A percentile compares a stretch with the other conserved stretches of the same genome.
Conservation (phyloP, 2,329 filamentous ascomycete species). For the Neofusicoccum laricinum region DNA sequence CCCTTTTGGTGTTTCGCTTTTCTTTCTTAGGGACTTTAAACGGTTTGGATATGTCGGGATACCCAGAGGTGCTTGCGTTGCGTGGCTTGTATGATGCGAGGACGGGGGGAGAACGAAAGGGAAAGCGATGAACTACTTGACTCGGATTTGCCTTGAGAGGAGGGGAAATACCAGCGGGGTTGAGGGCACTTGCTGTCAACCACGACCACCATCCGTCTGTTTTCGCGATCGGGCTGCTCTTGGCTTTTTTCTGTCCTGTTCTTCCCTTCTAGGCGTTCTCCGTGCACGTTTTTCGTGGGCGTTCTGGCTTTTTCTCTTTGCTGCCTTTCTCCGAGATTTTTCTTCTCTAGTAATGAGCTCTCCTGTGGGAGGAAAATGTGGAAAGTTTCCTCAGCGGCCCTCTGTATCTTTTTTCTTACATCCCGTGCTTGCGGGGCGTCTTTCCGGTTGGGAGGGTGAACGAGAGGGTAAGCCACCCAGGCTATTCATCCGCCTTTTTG, state of each 20-base stretch:
- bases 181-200: background rate
- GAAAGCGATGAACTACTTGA: constrained; percentile 10
- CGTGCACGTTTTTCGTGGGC: constrained; percentile 1
- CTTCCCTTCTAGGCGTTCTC: background rate
- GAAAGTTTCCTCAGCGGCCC: background rate
- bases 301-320: background rate
- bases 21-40: constrained; percentile 16
- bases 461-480: background rate
- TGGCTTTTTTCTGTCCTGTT: background rate
- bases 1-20: constrained; percentile 15
- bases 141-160: constrained; percentile 3
- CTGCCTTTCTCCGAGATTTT: background rate
- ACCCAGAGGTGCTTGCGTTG: constrained; percentile 17
- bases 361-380: background rate
- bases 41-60: constrained; percentile 18
- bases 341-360: constrained; percentile 14
- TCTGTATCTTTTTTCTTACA: background rate
- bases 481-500: background rate
- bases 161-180: background rate
- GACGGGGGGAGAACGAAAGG: constrained; percentile 12
- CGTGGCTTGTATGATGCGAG: constrained; percentile 16
- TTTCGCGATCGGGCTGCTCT: constrained; percentile 1
- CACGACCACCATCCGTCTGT: background rate
- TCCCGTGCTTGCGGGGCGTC: background rate
- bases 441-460: background rate